Conservation (phyloP, 2,329 filamentous ascomycete species). For the Nigrospora oryzae region DNA sequence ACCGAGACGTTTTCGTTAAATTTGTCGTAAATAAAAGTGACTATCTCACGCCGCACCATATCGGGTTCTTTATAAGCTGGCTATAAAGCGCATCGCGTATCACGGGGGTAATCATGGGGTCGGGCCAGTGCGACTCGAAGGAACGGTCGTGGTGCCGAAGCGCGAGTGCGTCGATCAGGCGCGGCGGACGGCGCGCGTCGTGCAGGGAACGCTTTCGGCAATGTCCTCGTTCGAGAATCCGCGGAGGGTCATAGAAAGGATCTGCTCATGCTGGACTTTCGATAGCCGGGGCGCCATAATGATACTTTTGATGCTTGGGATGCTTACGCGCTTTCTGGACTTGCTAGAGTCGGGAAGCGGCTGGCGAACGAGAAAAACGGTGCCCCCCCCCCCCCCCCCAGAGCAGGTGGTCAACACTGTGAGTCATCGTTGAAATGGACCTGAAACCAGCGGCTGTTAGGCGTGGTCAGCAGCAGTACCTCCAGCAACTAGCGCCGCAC, state of each 20-base stretch:
- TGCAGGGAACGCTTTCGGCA: background rate
- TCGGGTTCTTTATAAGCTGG: slow-evolving; percentile 1
- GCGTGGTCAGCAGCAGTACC: background rate
- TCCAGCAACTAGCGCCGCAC: background rate
- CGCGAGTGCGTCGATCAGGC: background rate
- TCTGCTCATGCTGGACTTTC: background rate
- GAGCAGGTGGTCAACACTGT: background rate
- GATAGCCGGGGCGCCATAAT: background rate
- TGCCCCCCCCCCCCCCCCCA: no score
- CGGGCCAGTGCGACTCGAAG: background rate
- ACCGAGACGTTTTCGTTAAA: slow-evolving; percentile 3
- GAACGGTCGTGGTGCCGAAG: background rate
- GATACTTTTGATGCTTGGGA: background rate
- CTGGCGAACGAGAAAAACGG: background rate
- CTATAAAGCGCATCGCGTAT: background rate
- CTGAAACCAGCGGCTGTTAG: background rate
- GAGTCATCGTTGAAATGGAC: background rate
- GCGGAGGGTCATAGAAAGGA: background rate
- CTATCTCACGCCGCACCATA: background rate
- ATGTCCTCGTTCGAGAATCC: background rate
- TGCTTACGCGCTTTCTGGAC: no score
- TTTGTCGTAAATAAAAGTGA: slow-evolving; percentile 1
- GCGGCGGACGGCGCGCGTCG: background rate
- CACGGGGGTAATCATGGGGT: background rate
- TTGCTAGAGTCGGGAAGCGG: background rate